Percentiles rank a stretch among this genome's conserved stretches.
phyloP scores from a whole-genome alignment of 306 rosid genomes.

The Purshia tridentata region DNA sequence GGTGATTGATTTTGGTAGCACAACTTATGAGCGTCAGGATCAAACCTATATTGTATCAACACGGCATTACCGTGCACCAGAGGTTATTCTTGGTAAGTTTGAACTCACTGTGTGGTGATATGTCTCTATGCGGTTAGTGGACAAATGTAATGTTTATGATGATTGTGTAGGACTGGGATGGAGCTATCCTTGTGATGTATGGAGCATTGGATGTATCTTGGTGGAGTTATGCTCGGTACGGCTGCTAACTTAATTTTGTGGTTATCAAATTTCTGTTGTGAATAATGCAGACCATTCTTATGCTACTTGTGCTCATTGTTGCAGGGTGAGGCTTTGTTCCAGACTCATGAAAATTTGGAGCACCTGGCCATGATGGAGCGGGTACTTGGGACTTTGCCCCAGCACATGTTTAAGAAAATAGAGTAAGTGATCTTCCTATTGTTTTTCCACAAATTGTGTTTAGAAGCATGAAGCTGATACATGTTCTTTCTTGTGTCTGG shows the following conservation, averaged over 20 bases:
- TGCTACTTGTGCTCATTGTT: not conserved
- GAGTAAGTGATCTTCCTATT: conserved; percentile 51
- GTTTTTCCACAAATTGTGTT: too few relatives aligned
- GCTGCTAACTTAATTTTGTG: not conserved
- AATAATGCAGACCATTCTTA: not conserved
- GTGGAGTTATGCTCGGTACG: conserved; percentile 89
- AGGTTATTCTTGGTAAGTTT: conserved; percentile 81
- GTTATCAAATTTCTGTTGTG: not conserved
- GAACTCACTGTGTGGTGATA: not conserved
- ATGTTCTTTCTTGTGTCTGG: not conserved
- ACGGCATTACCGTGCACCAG: conserved; percentile 95
- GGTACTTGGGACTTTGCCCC: conserved; percentile 73
- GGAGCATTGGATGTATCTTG: conserved; percentile 98
- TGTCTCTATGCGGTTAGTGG: not conserved
- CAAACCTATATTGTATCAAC: conserved; percentile 93
- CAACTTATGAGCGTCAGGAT: conserved; percentile 81
- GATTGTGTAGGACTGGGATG: conserved; percentile 72
- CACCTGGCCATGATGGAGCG: conserved; percentile 99
- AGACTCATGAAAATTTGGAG: conserved; percentile 94
- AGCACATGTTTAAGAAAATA: conserved; percentile 61
- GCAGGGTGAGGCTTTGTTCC: conserved; percentile 95
- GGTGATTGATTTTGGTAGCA: conserved; percentile 98
- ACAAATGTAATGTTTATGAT: not conserved
- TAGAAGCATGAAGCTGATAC: not conserved
- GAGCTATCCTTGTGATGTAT: conserved; percentile 89